phyloP scores from a whole-genome alignment of 164 flowering plant species.

The Stephania cephalantha region DNA sequence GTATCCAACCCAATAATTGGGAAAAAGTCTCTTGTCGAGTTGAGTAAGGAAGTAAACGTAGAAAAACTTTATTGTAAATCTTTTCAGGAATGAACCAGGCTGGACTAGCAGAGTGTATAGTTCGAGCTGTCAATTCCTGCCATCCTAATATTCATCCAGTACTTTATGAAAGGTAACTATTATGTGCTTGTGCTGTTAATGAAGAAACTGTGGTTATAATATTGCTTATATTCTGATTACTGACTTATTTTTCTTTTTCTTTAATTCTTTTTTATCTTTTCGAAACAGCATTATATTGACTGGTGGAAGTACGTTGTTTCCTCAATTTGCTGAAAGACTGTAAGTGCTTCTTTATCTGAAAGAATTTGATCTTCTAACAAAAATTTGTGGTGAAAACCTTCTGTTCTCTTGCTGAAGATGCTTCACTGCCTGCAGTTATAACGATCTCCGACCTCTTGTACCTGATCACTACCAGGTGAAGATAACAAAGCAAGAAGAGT shows the following conservation, averaged over 20 bases:
- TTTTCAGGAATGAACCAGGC: constrained; percentile 90
- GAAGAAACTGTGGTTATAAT: not conserved
- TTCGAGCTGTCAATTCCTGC: constrained; percentile 79
- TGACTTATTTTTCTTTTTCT: not conserved
- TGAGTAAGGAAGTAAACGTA: not conserved
- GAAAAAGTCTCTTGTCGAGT: no score
- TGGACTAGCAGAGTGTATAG: constrained; percentile 96
- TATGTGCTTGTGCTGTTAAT: not conserved
- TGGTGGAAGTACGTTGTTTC: constrained; percentile 91
- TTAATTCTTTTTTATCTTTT: not conserved
- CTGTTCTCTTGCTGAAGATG: not conserved
- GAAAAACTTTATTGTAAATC: not conserved
- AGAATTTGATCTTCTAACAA: not conserved
- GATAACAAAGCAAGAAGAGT: constrained; percentile 91
- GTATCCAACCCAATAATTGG: no score
- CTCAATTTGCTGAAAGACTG: constrained; percentile 85
- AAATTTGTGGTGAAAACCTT: not conserved
- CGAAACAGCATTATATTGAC: constrained; percentile 74
- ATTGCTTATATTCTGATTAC: not conserved
- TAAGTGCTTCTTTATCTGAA: constrained; percentile 30
- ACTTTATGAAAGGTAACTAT: constrained; percentile 72
- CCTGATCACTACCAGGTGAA: constrained; percentile 79
- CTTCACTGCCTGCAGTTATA: constrained; percentile 48
- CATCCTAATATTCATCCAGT: constrained; percentile 93
- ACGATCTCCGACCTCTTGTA: constrained; percentile 93